Evolutionary conservation across 2,329 filamentous ascomycete species (phyloP).

Genomic region (Dendrostoma leiphaemia): DNA sequence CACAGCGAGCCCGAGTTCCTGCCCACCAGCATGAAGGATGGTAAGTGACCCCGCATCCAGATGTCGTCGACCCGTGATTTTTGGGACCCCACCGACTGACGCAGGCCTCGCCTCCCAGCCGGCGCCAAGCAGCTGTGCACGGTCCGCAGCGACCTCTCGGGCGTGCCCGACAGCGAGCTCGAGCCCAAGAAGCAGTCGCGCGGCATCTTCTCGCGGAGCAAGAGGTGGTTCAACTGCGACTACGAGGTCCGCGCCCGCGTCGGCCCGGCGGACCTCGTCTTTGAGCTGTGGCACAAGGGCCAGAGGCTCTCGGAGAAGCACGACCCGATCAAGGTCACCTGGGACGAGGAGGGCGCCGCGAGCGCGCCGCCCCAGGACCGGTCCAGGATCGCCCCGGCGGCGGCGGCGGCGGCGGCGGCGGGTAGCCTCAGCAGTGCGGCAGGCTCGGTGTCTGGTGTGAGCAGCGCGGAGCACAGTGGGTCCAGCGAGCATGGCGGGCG

Average conservation of each 20-base stretch:
- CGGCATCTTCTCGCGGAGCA: slow-evolving; percentile 31
- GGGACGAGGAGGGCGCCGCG: slow-evolving; percentile 15
- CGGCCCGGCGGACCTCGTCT: slow-evolving; percentile 51
- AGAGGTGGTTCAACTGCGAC: slow-evolving; percentile 37
- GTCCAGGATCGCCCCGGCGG: neutral
- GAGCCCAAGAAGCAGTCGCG: slow-evolving; percentile 34
- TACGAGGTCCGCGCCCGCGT: slow-evolving; percentile 54
- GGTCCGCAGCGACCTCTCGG: slow-evolving; percentile 39
- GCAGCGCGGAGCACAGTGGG: slow-evolving; percentile 2
- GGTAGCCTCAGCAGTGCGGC: slow-evolving; percentile 11
- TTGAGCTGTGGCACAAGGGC: slow-evolving; percentile 42
- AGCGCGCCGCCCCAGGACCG: neutral
- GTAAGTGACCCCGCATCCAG: slow-evolving; percentile 24
- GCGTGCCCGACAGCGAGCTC: slow-evolving; percentile 37
- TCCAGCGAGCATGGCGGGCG: slow-evolving; percentile 2
- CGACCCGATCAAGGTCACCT: slow-evolving; percentile 34
- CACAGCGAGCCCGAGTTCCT: slow-evolving; percentile 34
- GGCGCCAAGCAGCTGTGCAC: slow-evolving; percentile 37
- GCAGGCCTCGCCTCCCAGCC: slow-evolving; percentile 25
- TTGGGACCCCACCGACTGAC: neutral
- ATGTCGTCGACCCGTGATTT: too few relatives aligned
- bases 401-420: neutral
- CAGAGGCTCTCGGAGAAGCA: slow-evolving; percentile 37
- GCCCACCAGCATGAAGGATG: slow-evolving; percentile 35
- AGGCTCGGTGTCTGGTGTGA: slow-evolving; percentile 16